Base-by-base conservation (phyloP, 768 basidiomycete species). In the Russula vinacea region DNA sequence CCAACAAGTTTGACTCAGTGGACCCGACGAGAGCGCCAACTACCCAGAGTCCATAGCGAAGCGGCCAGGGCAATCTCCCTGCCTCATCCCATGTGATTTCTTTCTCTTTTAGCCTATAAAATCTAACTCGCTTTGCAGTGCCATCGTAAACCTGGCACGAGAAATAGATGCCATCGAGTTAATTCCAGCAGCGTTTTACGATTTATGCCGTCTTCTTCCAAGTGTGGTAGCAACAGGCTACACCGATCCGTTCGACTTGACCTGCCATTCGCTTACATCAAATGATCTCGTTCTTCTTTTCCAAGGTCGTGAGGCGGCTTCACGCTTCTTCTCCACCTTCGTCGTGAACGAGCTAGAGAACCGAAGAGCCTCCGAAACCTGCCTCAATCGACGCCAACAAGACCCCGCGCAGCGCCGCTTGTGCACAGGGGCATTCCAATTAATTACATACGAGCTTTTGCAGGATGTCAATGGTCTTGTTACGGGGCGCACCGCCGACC, bases 181-280 rank as follows among this genome's bases (percentile, higher is more conserved):
- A 39, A 77, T 90, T 3, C 88, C 89, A 5, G 81, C 89, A 33
- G 89, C 89, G 6, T 89, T 89, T 75, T 92, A 92, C 73, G 90
- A 91, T 72, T 81, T 92, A 47, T 90, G 86, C 24, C 86, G 90
- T 45, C 83, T 76, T 68, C 75, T 81, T 35, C 84, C 87, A 2
- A 89, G 84, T 69, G 82, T 84, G 55, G 82, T 84, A 39, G 81
- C 82, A 33, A 73, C 77, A 7, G 88, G 86, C 7, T 77, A 80
- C 71, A 77, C 74, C 60, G 78, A 73, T 66, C 69, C 75, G 22
- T 62, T 73, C 56, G 74, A 72, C 57, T 74, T 69, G 59, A 72
- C 62, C 17, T 72, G 60, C 11, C 79, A 84, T 69, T 69, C 73
- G 45, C 80, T 83, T 51, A 78, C 81, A 17, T 77, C 80, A 61